These are phyloP conservation scores for Ascocoryne sarcoides DNA, from an alignment of 2,329 filamentous ascomycete genomes.

Conservation along the genomic window DNA sequence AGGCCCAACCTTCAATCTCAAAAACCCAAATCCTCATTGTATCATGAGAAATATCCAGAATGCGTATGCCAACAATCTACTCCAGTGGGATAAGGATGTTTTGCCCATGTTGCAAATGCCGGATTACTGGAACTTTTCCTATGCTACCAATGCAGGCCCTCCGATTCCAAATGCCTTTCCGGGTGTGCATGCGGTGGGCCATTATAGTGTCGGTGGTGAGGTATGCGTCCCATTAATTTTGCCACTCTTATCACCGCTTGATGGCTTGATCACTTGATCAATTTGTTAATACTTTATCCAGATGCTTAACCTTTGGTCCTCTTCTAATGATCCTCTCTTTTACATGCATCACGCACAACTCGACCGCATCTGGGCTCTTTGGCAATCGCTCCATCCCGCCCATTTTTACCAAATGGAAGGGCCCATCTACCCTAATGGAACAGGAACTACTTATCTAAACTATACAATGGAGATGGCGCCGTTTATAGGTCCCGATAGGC, in stretches of 20 bases:
- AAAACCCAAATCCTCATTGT: slow-evolving; percentile 30
- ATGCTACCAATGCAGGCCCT: slow-evolving; percentile 4
- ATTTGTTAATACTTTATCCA: background rate
- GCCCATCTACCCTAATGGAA: background rate
- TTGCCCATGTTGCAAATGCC: slow-evolving; percentile 24
- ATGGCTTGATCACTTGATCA: slow-evolving; percentile 28
- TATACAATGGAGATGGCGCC: background rate
- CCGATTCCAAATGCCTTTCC: background rate
- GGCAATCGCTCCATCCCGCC: background rate
- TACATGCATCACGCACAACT: slow-evolving; percentile 37
- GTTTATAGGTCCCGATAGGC: background rate
- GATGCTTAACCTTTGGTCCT: slow-evolving; percentile 25
- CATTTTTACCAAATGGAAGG: background rate
- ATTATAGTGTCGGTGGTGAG: slow-evolving; percentile 35
- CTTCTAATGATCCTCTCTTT: slow-evolving; percentile 36
- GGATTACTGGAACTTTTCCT: slow-evolving; percentile 1
- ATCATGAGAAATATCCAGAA: slow-evolving; percentile 33
- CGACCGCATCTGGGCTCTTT: slow-evolving; percentile 22
- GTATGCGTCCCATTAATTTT: background rate
- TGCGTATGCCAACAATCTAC: slow-evolving; percentile 17
- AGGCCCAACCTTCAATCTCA: slow-evolving; percentile 3
- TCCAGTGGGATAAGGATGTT: slow-evolving; percentile 31
- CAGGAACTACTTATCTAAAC: background rate
- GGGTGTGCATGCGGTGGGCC: slow-evolving; percentile 24
- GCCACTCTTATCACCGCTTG: background rate